Evolutionary conservation across 306 rosid genomes (phyloP).

Genomic region (Lathyrus oleraceus): DNA sequence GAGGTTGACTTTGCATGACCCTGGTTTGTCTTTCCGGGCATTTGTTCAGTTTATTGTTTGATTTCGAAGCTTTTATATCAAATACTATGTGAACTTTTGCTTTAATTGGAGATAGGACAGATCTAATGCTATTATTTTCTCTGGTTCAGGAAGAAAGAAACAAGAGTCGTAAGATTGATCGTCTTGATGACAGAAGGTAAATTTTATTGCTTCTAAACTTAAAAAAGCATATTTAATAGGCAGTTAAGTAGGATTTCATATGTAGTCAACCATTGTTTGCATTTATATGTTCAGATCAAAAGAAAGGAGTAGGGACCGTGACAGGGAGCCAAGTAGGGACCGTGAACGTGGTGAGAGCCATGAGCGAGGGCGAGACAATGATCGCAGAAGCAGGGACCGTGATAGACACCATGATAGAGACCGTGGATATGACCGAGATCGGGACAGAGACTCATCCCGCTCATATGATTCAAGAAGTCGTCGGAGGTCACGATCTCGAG

Average conservation of each 20-base stretch:
- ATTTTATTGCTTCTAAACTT: background rate
- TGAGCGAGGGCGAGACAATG: slow-evolving; percentile 72
- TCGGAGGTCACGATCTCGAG: slow-evolving; percentile 76
- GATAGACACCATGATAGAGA: slow-evolving; percentile 85
- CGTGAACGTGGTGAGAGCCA: slow-evolving; percentile 69
- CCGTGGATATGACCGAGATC: slow-evolving; percentile 73
- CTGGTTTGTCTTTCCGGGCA: slow-evolving; percentile 17
- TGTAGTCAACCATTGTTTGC: slow-evolving; percentile 5
- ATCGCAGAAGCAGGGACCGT: slow-evolving; percentile 84
- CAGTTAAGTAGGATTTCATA: background rate
- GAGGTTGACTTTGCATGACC: slow-evolving; percentile 3
- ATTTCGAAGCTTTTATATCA: slow-evolving; percentile 3
- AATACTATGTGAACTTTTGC: background rate
- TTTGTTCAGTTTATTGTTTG: background rate
- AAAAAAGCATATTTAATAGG: background rate
- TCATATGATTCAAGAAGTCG: slow-evolving; percentile 74
- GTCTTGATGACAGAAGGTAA: slow-evolving; percentile 79
- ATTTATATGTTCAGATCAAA: slow-evolving; percentile 54
- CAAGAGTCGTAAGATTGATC: slow-evolving; percentile 72
- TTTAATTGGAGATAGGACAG: slow-evolving; percentile 29
- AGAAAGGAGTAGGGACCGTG: slow-evolving; percentile 80
- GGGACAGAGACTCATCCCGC: slow-evolving; percentile 69
- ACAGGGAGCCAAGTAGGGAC: slow-evolving; percentile 79
- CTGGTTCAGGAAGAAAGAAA: slow-evolving; percentile 85
- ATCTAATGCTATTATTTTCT: slow-evolving; percentile 41